Evolutionary conservation across 2,329 filamentous ascomycete species (phyloP).

Genomic region (Thyridium curvatum): DNA sequence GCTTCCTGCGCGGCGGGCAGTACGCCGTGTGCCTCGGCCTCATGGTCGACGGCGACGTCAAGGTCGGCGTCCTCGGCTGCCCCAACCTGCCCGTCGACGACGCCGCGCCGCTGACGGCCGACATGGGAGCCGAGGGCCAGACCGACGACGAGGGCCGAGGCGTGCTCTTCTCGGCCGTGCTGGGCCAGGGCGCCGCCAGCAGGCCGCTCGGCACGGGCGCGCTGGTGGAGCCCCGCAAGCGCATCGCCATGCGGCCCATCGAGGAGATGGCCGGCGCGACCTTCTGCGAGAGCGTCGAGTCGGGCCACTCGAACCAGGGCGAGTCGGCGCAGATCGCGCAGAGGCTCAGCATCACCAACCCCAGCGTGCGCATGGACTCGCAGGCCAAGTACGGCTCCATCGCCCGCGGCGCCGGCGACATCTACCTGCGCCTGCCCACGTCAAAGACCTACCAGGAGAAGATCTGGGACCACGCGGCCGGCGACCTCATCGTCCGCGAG

Average conservation of each 20-base stretch:
- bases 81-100: slow-evolving; percentile 92
- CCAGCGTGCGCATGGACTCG: slow-evolving; percentile 93
- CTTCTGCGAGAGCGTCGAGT: slow-evolving; percentile 96
- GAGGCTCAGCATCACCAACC: slow-evolving; percentile 78
- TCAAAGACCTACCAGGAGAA: slow-evolving; percentile 87
- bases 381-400: slow-evolving; percentile 98
- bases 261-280: slow-evolving; percentile 69
- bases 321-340: slow-evolving; percentile 81
- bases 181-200: slow-evolving; percentile 73
- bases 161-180: slow-evolving; percentile 81
- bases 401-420: slow-evolving; percentile 85
- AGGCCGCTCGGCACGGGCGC: slow-evolving; percentile 57
- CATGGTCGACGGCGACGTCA: slow-evolving; percentile 88
- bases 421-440: slow-evolving; percentile 86
- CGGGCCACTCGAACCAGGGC: slow-evolving; percentile 82
- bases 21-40: slow-evolving; percentile 93
- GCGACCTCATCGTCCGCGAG: slow-evolving; percentile 89
- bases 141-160: slow-evolving; percentile 71
- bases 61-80: slow-evolving; percentile 90
- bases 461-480: slow-evolving; percentile 98
- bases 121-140: slow-evolving; percentile 67
- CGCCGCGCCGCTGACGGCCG: slow-evolving; percentile 59
- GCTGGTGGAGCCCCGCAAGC: slow-evolving; percentile 43
- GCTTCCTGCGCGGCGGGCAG: slow-evolving; percentile 91
- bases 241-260: slow-evolving; percentile 75